Evolutionary conservation across 2,329 filamentous ascomycete genomes (phyloP), one percentile per base, ranked within the genome.

Genomic region (Rachicladosporium sp.): DNA sequence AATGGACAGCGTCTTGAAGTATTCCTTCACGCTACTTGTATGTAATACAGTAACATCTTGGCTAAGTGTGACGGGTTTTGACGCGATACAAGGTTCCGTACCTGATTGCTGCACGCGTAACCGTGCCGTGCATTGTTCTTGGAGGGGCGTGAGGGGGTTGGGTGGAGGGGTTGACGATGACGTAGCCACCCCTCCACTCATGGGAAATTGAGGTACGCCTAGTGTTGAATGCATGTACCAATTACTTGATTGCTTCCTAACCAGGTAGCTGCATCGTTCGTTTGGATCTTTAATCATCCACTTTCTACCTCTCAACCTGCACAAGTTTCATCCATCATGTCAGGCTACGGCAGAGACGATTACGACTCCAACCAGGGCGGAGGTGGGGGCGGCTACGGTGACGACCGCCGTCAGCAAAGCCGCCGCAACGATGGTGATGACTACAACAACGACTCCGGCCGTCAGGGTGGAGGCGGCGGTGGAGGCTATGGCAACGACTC

Each of bases 361-460:
- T 30, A 35, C 37, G 33, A 15, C 35, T 9, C 9, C 32, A 13
- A 13, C 32, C 32, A 33, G 11, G 32, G 32, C 13, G 32, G 35
- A 10, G 29, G 40, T 12, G 44, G 41, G 9, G 29, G 35, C 11
- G 29, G 41, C 23, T 35, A 39, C 10, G 38, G 37, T 10, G 35
- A 46, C 15, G 42, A 49, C 4, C 39, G 43, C 15, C 46, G 31
- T 11, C 10, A 39, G 6, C 21, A 43, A 32, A 36, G 38, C 27
- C 27, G 43, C 9, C 29, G 41, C 19, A 19, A 46, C 13, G 46
- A 43, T n/a, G 44, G 46, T 32, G 21, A 31, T 6, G 40, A 42
- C 31, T 31, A 15, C 19, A 33, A 49, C 13, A 38, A 43, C 8
- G 46, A 38, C 35, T 11, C 33, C 31, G 27, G 38, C 10, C 29